Percentiles rank a stretch among this genome's conserved stretches.
phyloP scores from a whole-genome alignment of 345 rosid species.

The Geranium brycei region DNA sequence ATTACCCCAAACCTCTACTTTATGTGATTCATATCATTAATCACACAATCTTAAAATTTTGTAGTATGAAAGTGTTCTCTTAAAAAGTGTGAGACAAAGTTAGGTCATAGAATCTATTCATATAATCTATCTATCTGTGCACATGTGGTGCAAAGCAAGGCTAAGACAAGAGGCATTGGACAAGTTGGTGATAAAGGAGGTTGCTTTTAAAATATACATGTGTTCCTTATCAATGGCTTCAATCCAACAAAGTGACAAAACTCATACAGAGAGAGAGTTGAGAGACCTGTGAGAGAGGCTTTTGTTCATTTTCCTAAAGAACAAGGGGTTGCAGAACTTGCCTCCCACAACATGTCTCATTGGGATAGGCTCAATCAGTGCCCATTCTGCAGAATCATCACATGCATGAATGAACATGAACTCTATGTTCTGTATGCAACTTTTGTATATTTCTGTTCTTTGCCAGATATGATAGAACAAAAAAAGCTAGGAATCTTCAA shows the following conservation, averaged over 20 bases:
- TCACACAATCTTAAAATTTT: not conserved
- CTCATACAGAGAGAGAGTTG: slow-evolving; percentile 3
- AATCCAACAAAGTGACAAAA: slow-evolving; percentile 19
- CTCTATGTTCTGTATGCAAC: no score
- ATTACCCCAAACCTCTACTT: not conserved
- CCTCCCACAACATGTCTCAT: slow-evolving; percentile 33
- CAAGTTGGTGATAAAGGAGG: not conserved
- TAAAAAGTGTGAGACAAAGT: no score
- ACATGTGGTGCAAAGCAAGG: slow-evolving; percentile 12
- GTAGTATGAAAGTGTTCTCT: slow-evolving; percentile 6
- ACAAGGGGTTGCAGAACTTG: slow-evolving; percentile 19
- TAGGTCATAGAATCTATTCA: no score
- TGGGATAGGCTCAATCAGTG: slow-evolving; percentile 8
- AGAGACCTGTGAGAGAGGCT: slow-evolving; percentile 8
- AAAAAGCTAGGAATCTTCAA: no score
- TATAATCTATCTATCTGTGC: no score
- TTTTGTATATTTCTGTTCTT: no score
- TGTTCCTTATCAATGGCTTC: not conserved
- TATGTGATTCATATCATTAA: slow-evolving; percentile 5
- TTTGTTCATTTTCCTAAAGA: slow-evolving; percentile 22
- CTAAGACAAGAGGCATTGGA: not conserved
- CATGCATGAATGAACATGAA: slow-evolving; percentile 3
- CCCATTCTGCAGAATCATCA: slow-evolving; percentile 15
- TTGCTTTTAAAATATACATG: not conserved
- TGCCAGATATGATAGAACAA: no score